Evolutionary conservation across 1,139 yeast genomes (phyloP).

Genomic region (Zygoascus hellenicus): DNA sequence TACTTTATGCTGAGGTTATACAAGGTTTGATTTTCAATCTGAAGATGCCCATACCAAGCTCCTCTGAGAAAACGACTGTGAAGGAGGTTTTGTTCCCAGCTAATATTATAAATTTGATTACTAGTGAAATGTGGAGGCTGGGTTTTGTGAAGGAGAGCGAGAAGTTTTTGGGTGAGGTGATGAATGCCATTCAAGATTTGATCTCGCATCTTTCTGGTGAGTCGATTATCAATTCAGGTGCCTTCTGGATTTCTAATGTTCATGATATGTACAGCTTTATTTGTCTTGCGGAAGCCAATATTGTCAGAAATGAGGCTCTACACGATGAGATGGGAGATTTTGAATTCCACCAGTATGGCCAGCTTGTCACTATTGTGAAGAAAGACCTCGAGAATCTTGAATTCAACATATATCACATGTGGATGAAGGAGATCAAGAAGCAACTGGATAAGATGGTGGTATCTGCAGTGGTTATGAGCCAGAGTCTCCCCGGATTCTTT

Average conservation of each 20-base stretch:
- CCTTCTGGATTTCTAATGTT: slow-evolving; percentile 96
- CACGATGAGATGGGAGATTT: slow-evolving; percentile 82
- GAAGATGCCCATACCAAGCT: slow-evolving; percentile 80
- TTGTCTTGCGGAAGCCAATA: slow-evolving; percentile 86
- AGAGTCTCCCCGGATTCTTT: slow-evolving; percentile 92
- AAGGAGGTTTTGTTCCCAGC: slow-evolving; percentile 97
- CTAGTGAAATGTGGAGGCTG: slow-evolving; percentile 97
- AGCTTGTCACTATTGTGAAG: slow-evolving; percentile 84
- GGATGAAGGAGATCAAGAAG: slow-evolving; percentile 96
- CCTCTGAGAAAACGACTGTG: slow-evolving; percentile 71
- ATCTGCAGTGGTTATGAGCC: slow-evolving; percentile 90
- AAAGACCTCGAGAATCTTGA: slow-evolving; percentile 92
- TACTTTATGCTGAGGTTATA: slow-evolving; percentile 76
- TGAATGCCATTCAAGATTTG: slow-evolving; percentile 74
- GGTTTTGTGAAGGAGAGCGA: slow-evolving; percentile 93
- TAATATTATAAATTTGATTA: slow-evolving; percentile 82
- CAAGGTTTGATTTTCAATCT: slow-evolving; percentile 85
- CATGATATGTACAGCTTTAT: slow-evolving; percentile 95
- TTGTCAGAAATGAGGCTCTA: slow-evolving; percentile 73
- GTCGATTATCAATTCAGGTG: slow-evolving; percentile 86
- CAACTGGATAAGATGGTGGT: slow-evolving; percentile 87
- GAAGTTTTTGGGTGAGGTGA: slow-evolving; percentile 81
- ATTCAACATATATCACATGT: slow-evolving; percentile 90
- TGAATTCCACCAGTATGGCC: slow-evolving; percentile 86
- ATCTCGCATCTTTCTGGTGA: slow-evolving; percentile 55